Base-by-base conservation (phyloP, 2,329 filamentous ascomycete species). In the Zymoseptoria ardabiliae region DNA sequence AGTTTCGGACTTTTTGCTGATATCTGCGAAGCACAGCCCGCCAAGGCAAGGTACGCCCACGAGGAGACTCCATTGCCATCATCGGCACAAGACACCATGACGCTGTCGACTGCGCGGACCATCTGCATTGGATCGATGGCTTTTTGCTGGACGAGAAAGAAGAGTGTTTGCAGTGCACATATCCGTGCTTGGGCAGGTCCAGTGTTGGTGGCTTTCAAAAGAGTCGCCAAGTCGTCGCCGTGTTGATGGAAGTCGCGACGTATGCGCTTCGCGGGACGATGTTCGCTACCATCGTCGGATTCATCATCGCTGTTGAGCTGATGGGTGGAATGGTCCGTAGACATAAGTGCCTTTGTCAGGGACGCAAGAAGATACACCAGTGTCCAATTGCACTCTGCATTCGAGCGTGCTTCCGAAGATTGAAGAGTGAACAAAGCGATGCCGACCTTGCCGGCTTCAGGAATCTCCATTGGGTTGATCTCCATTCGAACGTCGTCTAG, bases 11-110 rank as follows among this genome's bases (percentile, higher is more conserved):
- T 72, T 20, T 69, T 73, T 20, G 82, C 75, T 50, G 67, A 62
- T 25, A 66, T 63, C 63, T 82, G 78, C 53, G 75, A 67, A 28
- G 80, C 76, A 66, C 82, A 79, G 65, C 80, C 90, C 63, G 90
- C 80, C 70, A 91, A 84, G n/a, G 86, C 87, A 56, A 97, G 73
- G 78, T 96, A 85, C 19, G 91, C 87, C 94, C 94, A 99, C 0
- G 86, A 90, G 7, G 86, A 83, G 49, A 87, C 77, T 8, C 75
- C 73, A 13, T 77, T 75, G 65, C 88, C 85, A 67, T 96, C 92
- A 68, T 94, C 88, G 9, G 83, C 65, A 50, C 68, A 69, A 57
- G 60, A 64, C 1, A 59, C 23, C 6, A 59, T 51, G 9, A 68
- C 25, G 8, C 25, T 61, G 17, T 67, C 61, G 2, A 68, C 48